Base-by-base conservation (phyloP, 768 basidiomycete genomes). In the Pseudohyphozyma bogoriensis region DNA sequence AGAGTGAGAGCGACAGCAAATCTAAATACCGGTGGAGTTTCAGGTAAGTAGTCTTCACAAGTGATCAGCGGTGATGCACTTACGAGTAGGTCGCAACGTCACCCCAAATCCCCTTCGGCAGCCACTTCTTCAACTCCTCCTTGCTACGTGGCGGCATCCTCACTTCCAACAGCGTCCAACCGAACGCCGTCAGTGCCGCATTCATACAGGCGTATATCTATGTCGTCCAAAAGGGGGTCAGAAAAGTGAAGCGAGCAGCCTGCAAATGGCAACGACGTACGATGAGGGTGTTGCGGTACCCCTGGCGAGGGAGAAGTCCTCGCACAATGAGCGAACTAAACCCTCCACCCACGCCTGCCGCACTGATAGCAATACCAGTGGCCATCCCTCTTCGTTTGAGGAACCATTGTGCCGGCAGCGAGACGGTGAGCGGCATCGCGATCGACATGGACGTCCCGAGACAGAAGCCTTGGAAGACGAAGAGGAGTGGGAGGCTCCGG, bases 351-450 rank as follows among this genome's bases (percentile, higher is more conserved):
- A 71, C 57, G 45, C 71, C 72, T 10, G 72, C 66, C 1, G 70
- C 72, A 8, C 60, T 60, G 2, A 72, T 68, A 9, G 68, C 65
- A 31, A 71, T 62, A 13, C 72, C 72, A 31, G 67, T 69, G 0
- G 71, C 72, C 1, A 71, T 26, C 0, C 72, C 72, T 35, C 72
- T 50, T 9, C 63, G 44, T 33, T 63, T 65, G 47, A 62, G 65
- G 62, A 73, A 73, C 71, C 71, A 73, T 22, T 73, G 72, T 3
- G 65, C 62, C 13, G 72, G 72, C 2, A 73, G 56, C 0, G 68
- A 68, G 68, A 73, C 68, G 69, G 72, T 71, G 37, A 20, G 20
- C 12, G 37, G 37, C 37, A 39, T 39, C 12, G 11, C 37, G 11
- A 39, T 39, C 37, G 11, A 10, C 37, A 39, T 10, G 5, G 39